Base-by-base conservation (phyloP, 164 flowering plant genomes). In the Protea cynaroides region DNA sequence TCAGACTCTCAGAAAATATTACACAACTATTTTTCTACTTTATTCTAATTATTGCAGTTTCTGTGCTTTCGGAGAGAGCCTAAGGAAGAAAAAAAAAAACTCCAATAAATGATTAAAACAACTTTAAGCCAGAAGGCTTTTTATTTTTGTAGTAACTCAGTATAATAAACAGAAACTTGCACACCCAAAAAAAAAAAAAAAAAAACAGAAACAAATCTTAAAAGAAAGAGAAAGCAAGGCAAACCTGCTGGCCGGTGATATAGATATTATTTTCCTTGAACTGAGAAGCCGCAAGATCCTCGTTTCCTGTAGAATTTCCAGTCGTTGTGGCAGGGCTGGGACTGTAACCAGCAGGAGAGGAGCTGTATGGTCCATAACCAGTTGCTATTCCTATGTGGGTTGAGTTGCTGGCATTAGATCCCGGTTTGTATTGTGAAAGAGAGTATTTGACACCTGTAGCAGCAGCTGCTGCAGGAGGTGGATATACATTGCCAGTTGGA, bases 241-340 rank as follows among this genome's bases (percentile, higher is more conserved):
- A 55, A 73, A 90, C 98, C 98, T 92, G 98, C 69, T 85, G 98
- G 21, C 87, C 96, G n/a, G 78, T 71, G 23, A 78, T 74, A 74
- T 84, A 87, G 65, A 77, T 76, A 76, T 77, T 84, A 69, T 56
- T 89, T 62, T 89, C 97, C 78, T 87, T 89, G 76, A 77, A 86
- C 64, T 84, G 90, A 47, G 94, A 76, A 23, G 72, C 80, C 36
- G 69, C 74, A 58, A 84, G 76, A 64, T 89, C 90, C 70, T 92
- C 96, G 80, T 78, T 86, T 47, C 80, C 64, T 25, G 82, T 72
- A 29, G 86, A 75, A 65, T 84, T 89, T 57, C 85, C 88, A 49
- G 86, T 78, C 23, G 82, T 57, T 53, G 83, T 60, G 53, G 81
- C 80, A 23, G 90, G 76, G 72, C 76, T 76, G 63, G 84, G 79